Percentiles rank a stretch among this genome's conserved stretches.
Conservation (phyloP, 352 stramenopile species). For the Phytopythium chamaehyphon region DNA sequence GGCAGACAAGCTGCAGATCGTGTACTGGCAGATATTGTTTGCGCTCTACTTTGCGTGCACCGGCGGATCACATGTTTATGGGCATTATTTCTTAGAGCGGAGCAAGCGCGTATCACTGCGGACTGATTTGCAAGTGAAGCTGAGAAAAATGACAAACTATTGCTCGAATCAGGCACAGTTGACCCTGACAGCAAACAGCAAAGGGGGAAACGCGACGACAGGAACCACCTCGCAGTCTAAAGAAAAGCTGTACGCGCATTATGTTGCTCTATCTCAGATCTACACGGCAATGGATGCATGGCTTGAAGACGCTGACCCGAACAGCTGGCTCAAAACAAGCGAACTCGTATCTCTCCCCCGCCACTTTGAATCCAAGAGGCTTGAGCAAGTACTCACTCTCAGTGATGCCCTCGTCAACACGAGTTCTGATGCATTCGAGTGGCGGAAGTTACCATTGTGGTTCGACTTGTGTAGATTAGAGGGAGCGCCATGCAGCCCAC, state of each 20-base stretch:
- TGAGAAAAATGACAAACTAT: constrained; percentile 48
- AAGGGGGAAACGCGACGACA: constrained; percentile 1
- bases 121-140: constrained; percentile 49
- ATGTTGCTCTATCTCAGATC: constrained; percentile 54
- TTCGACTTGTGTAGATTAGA: constrained; percentile 65
- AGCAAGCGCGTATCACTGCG: constrained; percentile 42
- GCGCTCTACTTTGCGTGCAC: constrained; percentile 62
- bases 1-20: constrained; percentile 38
- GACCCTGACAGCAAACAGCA: constrained; percentile 36
- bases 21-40: constrained; percentile 77
- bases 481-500: neutral
- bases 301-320: constrained; percentile 79
- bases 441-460: constrained; percentile 59
- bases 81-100: constrained; percentile 59
- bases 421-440: constrained; percentile 26
- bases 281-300: constrained; percentile 86
- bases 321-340: constrained; percentile 72
- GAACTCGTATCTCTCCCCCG: constrained; percentile 62
- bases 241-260: constrained; percentile 47
- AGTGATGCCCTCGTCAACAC: constrained; percentile 62
- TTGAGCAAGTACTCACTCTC: constrained; percentile 64
- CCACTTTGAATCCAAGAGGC: constrained; percentile 67
- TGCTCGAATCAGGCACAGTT: constrained; percentile 67
- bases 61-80: constrained; percentile 46
- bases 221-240: constrained; percentile 22